Evolutionary conservation across 2,329 filamentous ascomycete genomes (phyloP).

Genomic region (Dothidotthia symphoricarpi): DNA sequence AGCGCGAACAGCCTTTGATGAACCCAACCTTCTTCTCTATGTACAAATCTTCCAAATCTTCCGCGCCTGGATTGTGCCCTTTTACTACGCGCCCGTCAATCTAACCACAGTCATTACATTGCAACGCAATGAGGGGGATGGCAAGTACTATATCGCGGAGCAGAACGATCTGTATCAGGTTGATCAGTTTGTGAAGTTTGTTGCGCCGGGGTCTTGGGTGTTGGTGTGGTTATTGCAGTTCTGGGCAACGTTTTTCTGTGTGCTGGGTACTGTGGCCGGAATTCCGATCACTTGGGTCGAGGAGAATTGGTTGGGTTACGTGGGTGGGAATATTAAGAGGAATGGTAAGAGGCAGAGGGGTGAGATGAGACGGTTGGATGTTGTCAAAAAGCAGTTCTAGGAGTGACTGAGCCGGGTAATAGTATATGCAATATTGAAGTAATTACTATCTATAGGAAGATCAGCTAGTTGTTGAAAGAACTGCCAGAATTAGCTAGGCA

Average conservation of each 20-base stretch:
- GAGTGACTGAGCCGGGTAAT: too few relatives aligned
- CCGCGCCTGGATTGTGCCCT: slow-evolving; percentile 72
- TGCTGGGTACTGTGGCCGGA: slow-evolving; percentile 55
- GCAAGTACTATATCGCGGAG: slow-evolving; percentile 67
- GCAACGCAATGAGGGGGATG: slow-evolving; percentile 43
- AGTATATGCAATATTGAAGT: too few relatives aligned
- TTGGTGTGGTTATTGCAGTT: slow-evolving; percentile 64
- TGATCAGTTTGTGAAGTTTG: slow-evolving; percentile 72
- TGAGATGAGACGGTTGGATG: too few relatives aligned
- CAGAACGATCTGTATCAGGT: slow-evolving; percentile 84
- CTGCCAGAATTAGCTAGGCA: too few relatives aligned
- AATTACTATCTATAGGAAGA: too few relatives aligned
- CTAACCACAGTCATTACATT: slow-evolving; percentile 69
- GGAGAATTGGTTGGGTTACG: slow-evolving; percentile 8
- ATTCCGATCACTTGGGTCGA: slow-evolving; percentile 47
- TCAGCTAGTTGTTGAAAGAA: too few relatives aligned
- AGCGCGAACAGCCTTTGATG: slow-evolving; percentile 62
- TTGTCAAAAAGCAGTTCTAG: too few relatives aligned
- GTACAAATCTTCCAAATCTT: slow-evolving; percentile 73
- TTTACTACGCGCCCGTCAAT: slow-evolving; percentile 66
- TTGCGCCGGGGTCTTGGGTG: slow-evolving; percentile 58
- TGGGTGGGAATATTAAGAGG: slow-evolving; percentile 11
- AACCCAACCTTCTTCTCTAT: slow-evolving; percentile 66
- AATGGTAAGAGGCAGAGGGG: background rate
- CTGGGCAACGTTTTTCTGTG: slow-evolving; percentile 63